Evolutionary conservation across 1,284 basidiomycete species (phyloP), one percentile per base, ranked within the genome.

Genomic region (Apiotrichum gamsii): DNA sequence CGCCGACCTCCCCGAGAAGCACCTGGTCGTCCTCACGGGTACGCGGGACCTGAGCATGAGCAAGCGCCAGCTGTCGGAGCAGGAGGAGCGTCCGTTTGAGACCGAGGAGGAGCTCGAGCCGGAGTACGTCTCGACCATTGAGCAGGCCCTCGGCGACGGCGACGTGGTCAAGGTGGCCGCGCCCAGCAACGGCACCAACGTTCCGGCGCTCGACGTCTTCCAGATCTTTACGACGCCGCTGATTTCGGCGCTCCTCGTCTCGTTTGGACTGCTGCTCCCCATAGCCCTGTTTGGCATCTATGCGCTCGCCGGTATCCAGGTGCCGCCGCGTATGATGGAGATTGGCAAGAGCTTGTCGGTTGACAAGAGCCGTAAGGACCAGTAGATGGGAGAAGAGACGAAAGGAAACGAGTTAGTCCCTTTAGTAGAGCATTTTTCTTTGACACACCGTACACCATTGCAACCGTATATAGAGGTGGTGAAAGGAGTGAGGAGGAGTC

Each of bases 81-180:
- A 38, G 20, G 35, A 42, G 33, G 15, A 28, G 18, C 6, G 6
- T 11, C 39, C 33, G 31, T 25, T 41, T 19, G 36, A 48, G 25
- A 54, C 53, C 16, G 35, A 47, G 37, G 35, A 19, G 10, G 29
- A 38, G 42, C 28, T n/a, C n/a, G 48, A 45, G 41, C 43, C 39
- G 44, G 34, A 29, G 38, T 43, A 31, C 45, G 39, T 14, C 47
- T 52, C 35, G 39, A n/a, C n/a, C n/a, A n/a, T n/a, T n/a, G n/a
- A n/a, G n/a, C n/a, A n/a, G n/a, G n/a, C n/a, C n/a, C 45, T 23
- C 42, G 47, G 90, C 73, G 90, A 84, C 74, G 85, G 87, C 86
- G 45, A 88, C 83, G 49, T 89, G 84, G 58, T 90, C 89, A 45
- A 90, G 79, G 69, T 91, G 86, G 40, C 87, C 82, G 28, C 10